Base-by-base conservation (phyloP, 768 basidiomycete genomes). In the Amanita fuliginea region DNA sequence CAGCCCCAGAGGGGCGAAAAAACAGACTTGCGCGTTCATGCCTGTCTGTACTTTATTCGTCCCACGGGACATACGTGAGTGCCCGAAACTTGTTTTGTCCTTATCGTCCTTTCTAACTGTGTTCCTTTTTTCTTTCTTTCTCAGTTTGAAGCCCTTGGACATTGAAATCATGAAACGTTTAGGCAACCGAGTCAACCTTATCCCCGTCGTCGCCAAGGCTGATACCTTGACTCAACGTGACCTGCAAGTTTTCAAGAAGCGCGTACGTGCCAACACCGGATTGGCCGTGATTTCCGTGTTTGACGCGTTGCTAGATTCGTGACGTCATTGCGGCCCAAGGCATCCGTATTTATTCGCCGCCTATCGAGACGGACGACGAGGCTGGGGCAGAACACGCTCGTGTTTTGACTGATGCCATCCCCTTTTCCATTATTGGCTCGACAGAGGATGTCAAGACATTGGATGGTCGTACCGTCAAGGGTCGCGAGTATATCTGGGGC, bases 111-210 rank as follows among this genome's bases (percentile, higher is more conserved):
- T 40, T 41, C 58, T 37, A 35, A 46, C 35, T 52, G 45, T 42
- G 32, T 26, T 24, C n/a, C n/a, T 24, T 24, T 24, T 3, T 24
- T 24, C 2, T 24, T 24, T 24, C 2, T 16, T 47, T 11, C n/a
- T n/a, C 58, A 92, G 92, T 0, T 71, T 98, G 56, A 98, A 97
- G 69, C 96, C 96, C 18, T 77, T 99, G 42, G 96, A 99, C 62
- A 94, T 99, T 57, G 96, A 98, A 69, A 93, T 97, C 65, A 99
- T 99, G 96, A 98, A 97, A 73, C 88, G 93, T 51, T 83, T 99
- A 16, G 95, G 96, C 34, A 94, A 94, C 42, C 85, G 96, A 57
- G 96, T 97, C 64, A 96, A 99, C 67, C 77, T 99, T 53, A 97
- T 99, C 57, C 96, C 96, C 4, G 93, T 98, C 59, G 74, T 99